phyloP scores from a whole-genome alignment of 495 filamentous ascomycete genomes.

The Penicillium canescens region DNA sequence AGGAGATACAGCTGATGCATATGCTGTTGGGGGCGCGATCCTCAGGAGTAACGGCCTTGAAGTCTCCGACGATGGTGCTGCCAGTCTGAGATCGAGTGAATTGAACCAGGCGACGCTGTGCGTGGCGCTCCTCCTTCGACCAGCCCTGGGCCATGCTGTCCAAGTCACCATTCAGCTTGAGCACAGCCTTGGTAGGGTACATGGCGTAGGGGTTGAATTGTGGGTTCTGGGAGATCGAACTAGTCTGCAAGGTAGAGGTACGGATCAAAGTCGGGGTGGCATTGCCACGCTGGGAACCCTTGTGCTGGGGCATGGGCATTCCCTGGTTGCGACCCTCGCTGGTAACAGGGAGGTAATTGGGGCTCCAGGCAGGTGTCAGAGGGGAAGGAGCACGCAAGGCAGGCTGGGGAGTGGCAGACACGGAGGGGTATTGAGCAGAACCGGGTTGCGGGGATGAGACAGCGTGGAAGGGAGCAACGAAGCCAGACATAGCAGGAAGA shows the following conservation, averaged over 20 bases:
- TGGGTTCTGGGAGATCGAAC: slow-evolving; percentile 41
- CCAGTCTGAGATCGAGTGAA: slow-evolving; percentile 80
- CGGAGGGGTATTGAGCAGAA: slow-evolving; percentile 29
- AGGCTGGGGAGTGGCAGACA: slow-evolving; percentile 35
- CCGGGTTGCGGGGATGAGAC: slow-evolving; percentile 32
- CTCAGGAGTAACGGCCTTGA: slow-evolving; percentile 67
- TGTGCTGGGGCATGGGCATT: slow-evolving; percentile 33
- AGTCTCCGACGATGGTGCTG: slow-evolving; percentile 69
- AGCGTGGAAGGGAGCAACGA: slow-evolving; percentile 29
- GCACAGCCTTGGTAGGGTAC: slow-evolving; percentile 81
- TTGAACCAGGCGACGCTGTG: slow-evolving; percentile 77
- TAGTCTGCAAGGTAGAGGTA: slow-evolving; percentile 73
- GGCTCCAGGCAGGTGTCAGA: slow-evolving; percentile 46
- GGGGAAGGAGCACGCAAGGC: slow-evolving; percentile 43
- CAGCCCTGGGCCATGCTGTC: slow-evolving; percentile 76
- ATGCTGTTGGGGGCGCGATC: slow-evolving; percentile 71
- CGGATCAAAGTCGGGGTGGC: slow-evolving; percentile 72
- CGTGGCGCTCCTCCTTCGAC: slow-evolving; percentile 74
- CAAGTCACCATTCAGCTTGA: slow-evolving; percentile 85
- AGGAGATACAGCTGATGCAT: slow-evolving; percentile 89
- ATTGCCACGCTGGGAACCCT: slow-evolving; percentile 43
- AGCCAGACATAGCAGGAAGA: slow-evolving; percentile 35
- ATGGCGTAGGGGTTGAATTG: slow-evolving; percentile 78
- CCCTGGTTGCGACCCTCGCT: slow-evolving; percentile 31
- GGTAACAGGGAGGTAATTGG: slow-evolving; percentile 36